These are phyloP conservation scores for Nicotiana knightiana DNA, from an alignment of 257 asterid species.

Conservation along the genomic window DNA sequence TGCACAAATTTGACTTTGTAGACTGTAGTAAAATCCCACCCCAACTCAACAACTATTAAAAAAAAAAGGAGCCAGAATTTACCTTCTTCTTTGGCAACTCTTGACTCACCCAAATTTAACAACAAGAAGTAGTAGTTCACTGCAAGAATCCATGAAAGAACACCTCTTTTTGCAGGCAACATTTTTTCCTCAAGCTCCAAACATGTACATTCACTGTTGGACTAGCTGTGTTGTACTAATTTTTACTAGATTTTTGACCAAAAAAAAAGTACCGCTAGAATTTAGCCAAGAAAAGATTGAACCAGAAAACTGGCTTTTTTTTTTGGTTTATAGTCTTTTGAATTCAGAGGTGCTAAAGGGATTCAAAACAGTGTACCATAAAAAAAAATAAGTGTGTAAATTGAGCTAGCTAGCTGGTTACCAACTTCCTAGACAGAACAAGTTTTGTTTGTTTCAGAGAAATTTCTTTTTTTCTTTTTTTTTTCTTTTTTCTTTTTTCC, in stretches of 20 bases:
- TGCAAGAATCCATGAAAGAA: constrained; percentile 7
- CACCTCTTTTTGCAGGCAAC: background rate
- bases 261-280: background rate
- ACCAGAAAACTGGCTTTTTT: background rate
- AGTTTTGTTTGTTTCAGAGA: background rate
- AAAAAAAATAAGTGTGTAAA: background rate
- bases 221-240: background rate
- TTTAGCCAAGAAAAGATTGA: background rate
- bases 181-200: background rate
- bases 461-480: background rate
- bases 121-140: constrained; percentile 8
- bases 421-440: background rate
- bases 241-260: no score
- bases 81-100: constrained; percentile 17
- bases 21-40: background rate
- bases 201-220: background rate
- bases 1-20: background rate
- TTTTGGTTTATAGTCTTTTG: background rate
- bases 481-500: background rate
- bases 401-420: background rate
- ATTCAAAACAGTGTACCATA: background rate
- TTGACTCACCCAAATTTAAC: constrained; percentile 1
- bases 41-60: background rate
- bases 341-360: background rate
- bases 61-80: background rate